These are phyloP conservation scores for Chytridium lagenaria DNA, from an alignment of 371 early-diverging fungal genomes.

Conservation along the genomic window DNA sequence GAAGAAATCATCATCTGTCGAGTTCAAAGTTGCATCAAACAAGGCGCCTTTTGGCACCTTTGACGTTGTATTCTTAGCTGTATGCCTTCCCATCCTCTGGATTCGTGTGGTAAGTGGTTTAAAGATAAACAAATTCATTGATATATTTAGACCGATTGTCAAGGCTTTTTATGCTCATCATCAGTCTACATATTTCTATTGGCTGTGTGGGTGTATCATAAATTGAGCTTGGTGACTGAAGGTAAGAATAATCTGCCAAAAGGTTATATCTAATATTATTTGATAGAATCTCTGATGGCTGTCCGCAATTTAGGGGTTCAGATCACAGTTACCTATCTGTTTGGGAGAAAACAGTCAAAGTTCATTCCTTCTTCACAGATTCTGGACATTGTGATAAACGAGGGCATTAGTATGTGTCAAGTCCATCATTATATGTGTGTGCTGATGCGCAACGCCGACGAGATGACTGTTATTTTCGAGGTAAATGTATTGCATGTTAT, in stretches of 20 bases:
- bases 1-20: no score
- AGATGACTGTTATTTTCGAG: neutral
- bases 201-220: neutral
- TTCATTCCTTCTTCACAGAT: conserved; percentile 12
- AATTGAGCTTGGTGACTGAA: neutral
- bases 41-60: neutral
- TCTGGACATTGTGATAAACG: conserved; percentile 8
- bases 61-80: neutral
- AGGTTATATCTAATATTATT: no score
- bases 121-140: neutral
- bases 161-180: neutral
- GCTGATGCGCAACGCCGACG: neutral
- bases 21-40: no score
- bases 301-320: neutral
- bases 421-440: neutral
- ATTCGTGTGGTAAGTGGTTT: neutral
- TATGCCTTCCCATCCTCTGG: neutral
- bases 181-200: neutral
- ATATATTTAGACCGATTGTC: neutral
- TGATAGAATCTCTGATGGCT: neutral
- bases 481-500: neutral
- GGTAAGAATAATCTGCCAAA: no score
- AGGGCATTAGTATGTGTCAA: neutral
- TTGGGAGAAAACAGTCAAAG: neutral
- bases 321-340: neutral